phyloP scores from a whole-genome alignment of 441 rosid genomes.

The Populus trichocarpa region DNA sequence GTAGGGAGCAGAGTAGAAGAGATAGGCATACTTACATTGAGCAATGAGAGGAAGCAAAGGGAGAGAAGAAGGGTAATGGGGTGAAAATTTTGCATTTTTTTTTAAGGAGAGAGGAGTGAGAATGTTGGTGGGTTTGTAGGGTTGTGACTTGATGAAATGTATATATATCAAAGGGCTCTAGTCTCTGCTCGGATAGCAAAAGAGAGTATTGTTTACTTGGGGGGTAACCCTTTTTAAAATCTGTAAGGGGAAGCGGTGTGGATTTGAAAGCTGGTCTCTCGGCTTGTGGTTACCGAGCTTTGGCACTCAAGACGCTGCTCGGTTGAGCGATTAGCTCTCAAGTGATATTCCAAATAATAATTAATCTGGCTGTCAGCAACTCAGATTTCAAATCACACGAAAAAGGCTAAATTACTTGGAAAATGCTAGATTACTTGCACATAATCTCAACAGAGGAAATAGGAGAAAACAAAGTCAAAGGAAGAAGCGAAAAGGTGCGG shows the following conservation, averaged over 20 bases:
- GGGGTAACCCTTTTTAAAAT: too few relatives aligned
- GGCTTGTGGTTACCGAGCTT: background rate
- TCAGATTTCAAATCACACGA: background rate
- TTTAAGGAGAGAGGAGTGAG: constrained; percentile 12
- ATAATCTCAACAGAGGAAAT: background rate
- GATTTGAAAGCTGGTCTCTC: background rate
- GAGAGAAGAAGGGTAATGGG: background rate
- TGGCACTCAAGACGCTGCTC: background rate
- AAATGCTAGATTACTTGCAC: background rate
- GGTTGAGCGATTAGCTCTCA: background rate
- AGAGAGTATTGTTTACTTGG: background rate
- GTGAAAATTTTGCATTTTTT: constrained; percentile 8
- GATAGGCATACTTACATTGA: constrained; percentile 33
- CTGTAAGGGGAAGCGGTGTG: too few relatives aligned
- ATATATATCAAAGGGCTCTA: background rate
- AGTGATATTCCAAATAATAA: background rate
- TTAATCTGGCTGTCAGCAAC: background rate
- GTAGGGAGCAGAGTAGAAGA: background rate
- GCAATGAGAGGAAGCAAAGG: constrained; percentile 17
- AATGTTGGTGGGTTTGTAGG: constrained; percentile 22
- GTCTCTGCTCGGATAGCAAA: background rate
- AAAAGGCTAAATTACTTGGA: background rate
- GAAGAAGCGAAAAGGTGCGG: background rate
- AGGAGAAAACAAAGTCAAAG: background rate
- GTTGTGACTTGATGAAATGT: constrained; percentile 10